These are phyloP conservation scores for Didymella glomerata DNA, from an alignment of 2,329 filamentous ascomycete genomes.

Conservation along the genomic window DNA sequence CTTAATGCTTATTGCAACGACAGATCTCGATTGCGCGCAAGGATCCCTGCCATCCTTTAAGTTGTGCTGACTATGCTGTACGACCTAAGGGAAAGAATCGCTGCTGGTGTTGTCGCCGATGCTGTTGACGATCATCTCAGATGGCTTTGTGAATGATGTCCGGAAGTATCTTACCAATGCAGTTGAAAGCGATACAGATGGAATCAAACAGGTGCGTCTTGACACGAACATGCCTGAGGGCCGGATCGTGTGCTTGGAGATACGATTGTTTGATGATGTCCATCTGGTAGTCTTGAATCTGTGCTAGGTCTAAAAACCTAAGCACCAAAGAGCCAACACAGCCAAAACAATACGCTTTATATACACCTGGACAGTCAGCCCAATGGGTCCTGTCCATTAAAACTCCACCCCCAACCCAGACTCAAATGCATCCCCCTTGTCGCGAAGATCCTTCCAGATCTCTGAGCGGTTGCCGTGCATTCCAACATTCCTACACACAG, in stretches of 20 bases:
- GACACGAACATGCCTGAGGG: neutral
- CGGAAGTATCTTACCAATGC: neutral
- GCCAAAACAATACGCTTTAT: conserved; percentile 1
- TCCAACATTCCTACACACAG: conserved; percentile 7
- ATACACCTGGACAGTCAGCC: neutral
- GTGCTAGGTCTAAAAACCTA: neutral
- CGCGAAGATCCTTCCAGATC: conserved; percentile 19
- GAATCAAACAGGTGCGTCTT: neutral
- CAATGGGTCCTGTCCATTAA: neutral
- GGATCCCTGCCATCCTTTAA: conserved; percentile 1
- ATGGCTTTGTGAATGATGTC: neutral
- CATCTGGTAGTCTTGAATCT: neutral
- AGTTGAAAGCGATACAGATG: neutral
- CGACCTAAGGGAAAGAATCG: neutral
- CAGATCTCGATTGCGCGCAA: conserved; percentile 20
- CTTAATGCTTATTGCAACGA: conserved; percentile 50
- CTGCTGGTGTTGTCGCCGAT: neutral
- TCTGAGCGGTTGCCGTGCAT: conserved; percentile 4
- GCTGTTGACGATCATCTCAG: neutral
- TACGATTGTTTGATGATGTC: neutral
- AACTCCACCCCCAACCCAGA: conserved; percentile 4
- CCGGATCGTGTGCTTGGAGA: neutral
- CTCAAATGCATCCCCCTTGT: neutral
- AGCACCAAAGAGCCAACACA: neutral
- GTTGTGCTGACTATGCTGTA: neutral